phyloP scores from a whole-genome alignment of 1,284 basidiomycete species.

The Coriolopsis trogii region DNA sequence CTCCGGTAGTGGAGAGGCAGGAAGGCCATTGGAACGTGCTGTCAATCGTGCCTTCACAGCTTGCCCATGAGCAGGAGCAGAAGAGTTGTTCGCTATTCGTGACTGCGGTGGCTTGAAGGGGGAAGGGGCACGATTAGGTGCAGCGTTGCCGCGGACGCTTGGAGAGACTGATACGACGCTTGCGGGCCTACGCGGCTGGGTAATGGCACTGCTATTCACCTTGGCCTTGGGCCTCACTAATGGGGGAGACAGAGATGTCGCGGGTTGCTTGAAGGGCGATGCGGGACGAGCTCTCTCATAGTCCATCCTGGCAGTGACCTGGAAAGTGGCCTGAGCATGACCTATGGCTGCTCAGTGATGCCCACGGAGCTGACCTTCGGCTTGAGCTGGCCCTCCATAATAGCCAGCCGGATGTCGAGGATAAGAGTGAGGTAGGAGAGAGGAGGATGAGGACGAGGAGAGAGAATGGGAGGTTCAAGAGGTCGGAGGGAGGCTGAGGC shows the following conservation, averaged over 20 bases:
- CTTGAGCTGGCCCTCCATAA: slow-evolving; percentile 34
- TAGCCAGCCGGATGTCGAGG: slow-evolving; percentile 15
- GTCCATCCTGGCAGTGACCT: slow-evolving; percentile 41
- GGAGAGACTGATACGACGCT: slow-evolving; percentile 26
- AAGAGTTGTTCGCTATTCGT: slow-evolving; percentile 18
- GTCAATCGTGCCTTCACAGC: slow-evolving; percentile 58
- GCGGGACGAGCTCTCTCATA: slow-evolving; percentile 41
- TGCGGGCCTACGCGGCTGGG: slow-evolving; percentile 44
- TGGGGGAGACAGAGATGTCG: slow-evolving; percentile 38
- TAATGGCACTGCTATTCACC: slow-evolving; percentile 57
- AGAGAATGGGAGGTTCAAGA: slow-evolving; percentile 12
- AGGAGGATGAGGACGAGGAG: slow-evolving; percentile 6
- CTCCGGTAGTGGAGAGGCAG: slow-evolving; percentile 32
- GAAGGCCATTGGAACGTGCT: slow-evolving; percentile 38
- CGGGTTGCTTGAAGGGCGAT: slow-evolving; percentile 53
- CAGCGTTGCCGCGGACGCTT: slow-evolving; percentile 22
- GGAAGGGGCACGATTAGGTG: slow-evolving; percentile 41
- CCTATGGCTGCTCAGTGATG: slow-evolving; percentile 13
- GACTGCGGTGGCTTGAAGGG: slow-evolving; percentile 42
- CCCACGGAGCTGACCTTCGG: slow-evolving; percentile 32
- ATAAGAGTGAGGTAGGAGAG: slow-evolving; percentile 11
- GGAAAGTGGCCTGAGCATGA: slow-evolving; percentile 27
- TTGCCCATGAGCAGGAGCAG: slow-evolving; percentile 32
- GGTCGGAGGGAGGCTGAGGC: slow-evolving; percentile 17
- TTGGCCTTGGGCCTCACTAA: slow-evolving; percentile 56